Conservation (phyloP, 306 rosid genomes). For the Lupinus albus region DNA sequence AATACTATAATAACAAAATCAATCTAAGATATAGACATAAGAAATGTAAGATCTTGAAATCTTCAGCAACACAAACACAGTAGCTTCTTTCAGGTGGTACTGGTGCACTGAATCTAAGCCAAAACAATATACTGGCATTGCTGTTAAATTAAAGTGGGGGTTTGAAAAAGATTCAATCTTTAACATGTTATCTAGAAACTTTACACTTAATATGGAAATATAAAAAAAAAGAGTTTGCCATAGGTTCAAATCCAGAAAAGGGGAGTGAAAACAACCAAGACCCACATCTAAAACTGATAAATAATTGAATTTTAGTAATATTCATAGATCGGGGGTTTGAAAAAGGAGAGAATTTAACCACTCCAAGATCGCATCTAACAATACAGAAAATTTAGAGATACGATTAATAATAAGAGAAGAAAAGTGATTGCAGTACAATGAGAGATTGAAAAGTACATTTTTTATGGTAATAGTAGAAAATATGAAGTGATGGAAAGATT, state of each 20-base stretch:
- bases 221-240: too few relatives aligned
- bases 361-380: conserved; percentile 8
- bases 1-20: neutral
- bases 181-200: neutral
- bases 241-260: too few relatives aligned
- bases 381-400: neutral
- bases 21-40: neutral
- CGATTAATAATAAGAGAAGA: neutral
- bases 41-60: conserved; percentile 5
- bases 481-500: neutral
- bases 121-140: neutral
- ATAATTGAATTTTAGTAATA: neutral
- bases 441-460: too few relatives aligned
- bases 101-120: neutral
- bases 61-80: neutral
- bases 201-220: neutral
- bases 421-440: neutral
- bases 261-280: neutral
- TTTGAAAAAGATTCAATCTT: neutral
- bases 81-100: neutral
- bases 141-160: neutral
- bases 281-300: conserved; percentile 2
- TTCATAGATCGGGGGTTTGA: neutral
- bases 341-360: neutral
- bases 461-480: neutral